Evolutionary conservation across 2,329 filamentous ascomycete genomes (phyloP), one percentile per base, ranked within the genome.

Genomic region (Aureobasidium sp.): DNA sequence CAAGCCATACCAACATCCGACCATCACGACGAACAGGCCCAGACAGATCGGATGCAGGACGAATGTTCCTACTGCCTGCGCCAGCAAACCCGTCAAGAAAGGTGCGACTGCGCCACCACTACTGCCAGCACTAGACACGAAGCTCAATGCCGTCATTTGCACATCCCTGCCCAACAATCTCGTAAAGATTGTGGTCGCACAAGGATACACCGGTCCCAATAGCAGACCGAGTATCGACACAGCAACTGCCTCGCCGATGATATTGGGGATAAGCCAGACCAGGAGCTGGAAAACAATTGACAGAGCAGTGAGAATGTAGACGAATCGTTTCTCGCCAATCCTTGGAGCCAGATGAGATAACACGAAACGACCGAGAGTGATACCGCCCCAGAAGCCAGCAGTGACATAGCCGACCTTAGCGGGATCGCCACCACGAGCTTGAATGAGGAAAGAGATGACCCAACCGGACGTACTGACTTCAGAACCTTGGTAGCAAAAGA

Each of bases 401-500:
- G 86, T 89, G 19, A 93, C 86, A 66, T 93, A 93, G 30, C 89
- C 88, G 16, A 93, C 86, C 3, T 77, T 74, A 0, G 78, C 74
- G 6, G 86, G 86, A 60, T 85, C 76, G 12, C 86, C 88, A 54
- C 81, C 73, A 32, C 88, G 83, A 57, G 82, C 79, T 45, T 79
- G 78, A 67, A 93, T 89, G 34, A 94, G 73, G 71, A 90, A 94
- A 2, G 85, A 89, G 57, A 91, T 89, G 44, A 91, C 84, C 89
- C 88, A 94, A 50, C 88, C 88, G 0, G 85, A 88, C 58, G 91
- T 87, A 12, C 83, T 84, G 14, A 94, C 88, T 68, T 94, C 88
- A 30, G 86, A 85, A 29, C 88, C 88, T 68, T 93, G 87, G 67
- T 95, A 94, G 22, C 83, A 81, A 66, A 94, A 93, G 66, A 93